A percentile compares a stretch with the other conserved stretches of the same genome.
Evolutionary conservation across 1,284 basidiomycete species (phyloP).

Genomic region (Chalciporus sp.): DNA sequence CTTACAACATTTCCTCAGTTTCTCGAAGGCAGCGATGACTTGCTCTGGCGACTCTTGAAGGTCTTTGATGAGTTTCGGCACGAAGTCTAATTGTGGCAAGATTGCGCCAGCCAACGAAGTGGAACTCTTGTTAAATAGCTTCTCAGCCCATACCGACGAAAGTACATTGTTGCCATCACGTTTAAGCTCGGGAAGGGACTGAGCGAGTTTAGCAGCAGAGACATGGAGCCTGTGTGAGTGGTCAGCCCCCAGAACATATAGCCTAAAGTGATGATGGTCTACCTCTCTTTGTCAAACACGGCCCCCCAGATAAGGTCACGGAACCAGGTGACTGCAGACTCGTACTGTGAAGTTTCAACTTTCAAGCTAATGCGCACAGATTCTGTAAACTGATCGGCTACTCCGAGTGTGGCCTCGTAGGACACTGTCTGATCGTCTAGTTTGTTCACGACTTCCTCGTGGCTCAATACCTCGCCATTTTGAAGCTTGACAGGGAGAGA

Average conservation of each 20-base stretch:
- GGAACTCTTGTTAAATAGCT: slow-evolving; percentile 75
- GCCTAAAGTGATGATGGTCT: slow-evolving; percentile 17
- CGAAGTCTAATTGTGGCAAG: slow-evolving; percentile 76
- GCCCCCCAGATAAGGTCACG: slow-evolving; percentile 86
- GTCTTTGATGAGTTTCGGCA: slow-evolving; percentile 75
- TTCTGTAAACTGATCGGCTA: slow-evolving; percentile 74
- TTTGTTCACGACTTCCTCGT: slow-evolving; percentile 90
- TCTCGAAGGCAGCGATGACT: slow-evolving; percentile 75
- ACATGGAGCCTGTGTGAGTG: slow-evolving; percentile 69
- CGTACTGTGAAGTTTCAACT: slow-evolving; percentile 83
- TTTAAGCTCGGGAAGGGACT: slow-evolving; percentile 93
- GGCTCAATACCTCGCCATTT: slow-evolving; percentile 70
- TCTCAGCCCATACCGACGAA: slow-evolving; percentile 68
- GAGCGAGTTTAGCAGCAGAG: slow-evolving; percentile 86
- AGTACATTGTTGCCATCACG: slow-evolving; percentile 86
- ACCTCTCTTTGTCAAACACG: slow-evolving; percentile 86
- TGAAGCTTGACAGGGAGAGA: slow-evolving; percentile 80
- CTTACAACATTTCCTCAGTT: slow-evolving; percentile 71
- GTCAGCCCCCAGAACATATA: slow-evolving; percentile 8
- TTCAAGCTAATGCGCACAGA: slow-evolving; percentile 79
- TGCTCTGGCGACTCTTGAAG: slow-evolving; percentile 76
- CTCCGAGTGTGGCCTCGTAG: slow-evolving; percentile 80
- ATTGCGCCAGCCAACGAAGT: slow-evolving; percentile 76
- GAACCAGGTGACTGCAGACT: slow-evolving; percentile 84
- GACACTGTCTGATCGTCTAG: slow-evolving; percentile 92